Percentiles rank a stretch among this genome's conserved stretches.
phyloP scores from a whole-genome alignment of 2,329 filamentous ascomycete species.

The Clarireedia paspali region DNA sequence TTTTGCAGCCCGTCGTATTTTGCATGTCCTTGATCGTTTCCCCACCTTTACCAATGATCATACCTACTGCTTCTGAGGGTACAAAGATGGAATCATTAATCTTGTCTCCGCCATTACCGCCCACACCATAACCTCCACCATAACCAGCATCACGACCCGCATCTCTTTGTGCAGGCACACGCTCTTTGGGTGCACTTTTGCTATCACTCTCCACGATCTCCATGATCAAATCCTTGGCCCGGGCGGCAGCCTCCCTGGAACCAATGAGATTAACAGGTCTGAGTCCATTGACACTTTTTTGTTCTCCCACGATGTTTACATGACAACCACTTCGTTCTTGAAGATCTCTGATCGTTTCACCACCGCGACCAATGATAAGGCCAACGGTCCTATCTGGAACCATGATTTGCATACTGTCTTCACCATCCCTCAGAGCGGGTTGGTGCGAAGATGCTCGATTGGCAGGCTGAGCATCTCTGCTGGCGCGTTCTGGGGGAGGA shows the following conservation, averaged over 20 bases:
- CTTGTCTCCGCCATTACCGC: constrained; percentile 49
- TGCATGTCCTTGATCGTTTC: constrained; percentile 96
- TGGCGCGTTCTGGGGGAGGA: constrained; percentile 32
- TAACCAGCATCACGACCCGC: constrained; percentile 36
- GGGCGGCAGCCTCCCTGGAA: constrained; percentile 61
- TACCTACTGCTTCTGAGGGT: constrained; percentile 84
- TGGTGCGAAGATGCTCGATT: constrained; percentile 28
- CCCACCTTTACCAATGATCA: constrained; percentile 93
- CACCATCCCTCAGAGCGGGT: constrained; percentile 62
- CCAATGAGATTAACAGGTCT: constrained; percentile 88
- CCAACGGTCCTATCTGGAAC: constrained; percentile 89
- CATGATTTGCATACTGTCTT: constrained; percentile 88
- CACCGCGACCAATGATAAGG: constrained; percentile 86
- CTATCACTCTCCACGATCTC: constrained; percentile 93
- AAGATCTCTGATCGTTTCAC: constrained; percentile 86
- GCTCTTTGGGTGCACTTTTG: constrained; percentile 35
- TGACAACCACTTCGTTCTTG: constrained; percentile 91
- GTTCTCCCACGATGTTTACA: constrained; percentile 90
- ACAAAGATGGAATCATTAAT: constrained; percentile 77
- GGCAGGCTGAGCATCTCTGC: constrained; percentile 27
- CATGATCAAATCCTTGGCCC: constrained; percentile 81
- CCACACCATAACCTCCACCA: constrained; percentile 34
- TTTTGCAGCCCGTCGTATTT: constrained; percentile 79
- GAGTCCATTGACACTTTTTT: constrained; percentile 84
- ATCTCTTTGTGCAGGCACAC: constrained; percentile 36